Evolutionary conservation across 805 yeast genomes (phyloP), one percentile per base, ranked within the genome.

Genomic region (Yarrowia porcina): DNA sequence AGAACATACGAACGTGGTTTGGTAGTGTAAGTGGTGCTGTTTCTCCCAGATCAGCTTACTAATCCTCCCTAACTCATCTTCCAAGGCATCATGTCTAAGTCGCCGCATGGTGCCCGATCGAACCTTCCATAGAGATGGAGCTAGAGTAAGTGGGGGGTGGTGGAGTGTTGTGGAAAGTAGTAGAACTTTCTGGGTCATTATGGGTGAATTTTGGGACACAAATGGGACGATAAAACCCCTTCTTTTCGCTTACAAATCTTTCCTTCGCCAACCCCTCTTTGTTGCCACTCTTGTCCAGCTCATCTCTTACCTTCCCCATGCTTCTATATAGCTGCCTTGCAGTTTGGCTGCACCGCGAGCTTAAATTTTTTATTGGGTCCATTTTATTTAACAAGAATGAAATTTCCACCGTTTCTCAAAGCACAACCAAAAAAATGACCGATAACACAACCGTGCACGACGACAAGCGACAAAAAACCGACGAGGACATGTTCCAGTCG

Each of bases 401-500:
- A 30, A 45, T 45, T 28, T 45, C 36, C 33, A 17, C 23, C 12
- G 11, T n/a, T 7, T 1, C 18, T 12, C 13, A 8, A 12, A 30
- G 13, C 20, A 49, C 56, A 21, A 32, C 41, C 41, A 52, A 17
- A 33, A 49, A 10, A 33, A 49, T 49, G 57, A 20, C 39, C 21
- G 44, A 52, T 25, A 36, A 35, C 44, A 52, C 44, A 25, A 36
- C 56, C 21, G 56, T 15, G 18, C 59, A 52, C 59, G 59, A 52
- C 33, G 61, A 56, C 61, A 56, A 56, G 61, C 35, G 49, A 56
- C 61, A 39, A 28, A 56, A 56, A 33, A 56, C 61, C 18, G 49
- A 56, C n/a, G 47, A 52, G 25, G 32, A 20, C 15, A 39, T 56
- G 49, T 56, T 56, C 38, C 36, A 39, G 28, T 20, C 49, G 28